Evolutionary conservation across 345 rosid species (phyloP).

Genomic region (Bruguiera sexangula): DNA sequence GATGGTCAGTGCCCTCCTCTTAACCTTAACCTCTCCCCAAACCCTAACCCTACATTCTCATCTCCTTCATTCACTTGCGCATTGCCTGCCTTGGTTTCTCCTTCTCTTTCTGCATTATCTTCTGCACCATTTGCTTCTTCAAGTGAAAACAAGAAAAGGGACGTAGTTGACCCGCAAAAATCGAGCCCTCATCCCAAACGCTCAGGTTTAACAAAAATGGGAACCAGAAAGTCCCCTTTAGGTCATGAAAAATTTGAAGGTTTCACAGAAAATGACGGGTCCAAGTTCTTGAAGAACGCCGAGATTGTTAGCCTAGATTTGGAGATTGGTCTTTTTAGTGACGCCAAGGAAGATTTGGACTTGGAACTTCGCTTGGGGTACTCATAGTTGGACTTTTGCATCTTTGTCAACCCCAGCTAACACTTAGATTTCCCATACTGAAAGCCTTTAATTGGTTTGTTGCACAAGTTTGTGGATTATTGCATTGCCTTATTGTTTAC

Average conservation of each 20-base stretch:
- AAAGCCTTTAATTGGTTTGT: background rate
- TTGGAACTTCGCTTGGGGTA: constrained; percentile 93
- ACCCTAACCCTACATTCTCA: constrained; percentile 64
- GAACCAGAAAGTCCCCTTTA: constrained; percentile 16
- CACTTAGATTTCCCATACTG: background rate
- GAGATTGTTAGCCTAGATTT: constrained; percentile 52
- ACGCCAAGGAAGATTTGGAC: constrained; percentile 63
- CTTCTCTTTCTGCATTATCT: constrained; percentile 44
- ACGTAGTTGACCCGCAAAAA: constrained; percentile 17
- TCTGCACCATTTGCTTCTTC: constrained; percentile 39
- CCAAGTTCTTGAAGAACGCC: constrained; percentile 35
- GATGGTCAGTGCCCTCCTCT: constrained; percentile 49
- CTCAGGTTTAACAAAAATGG: constrained; percentile 20
- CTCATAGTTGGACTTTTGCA: constrained; percentile 30
- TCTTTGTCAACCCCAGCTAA: background rate
- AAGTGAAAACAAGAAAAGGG: constrained; percentile 26
- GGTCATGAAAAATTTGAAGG: constrained; percentile 13
- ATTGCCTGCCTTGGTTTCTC: constrained; percentile 26
- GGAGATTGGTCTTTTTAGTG: constrained; percentile 56
- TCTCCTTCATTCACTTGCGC: constrained; percentile 30
- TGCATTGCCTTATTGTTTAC: background rate
- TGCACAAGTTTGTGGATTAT: constrained; percentile 3
- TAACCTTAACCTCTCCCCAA: constrained; percentile 39
- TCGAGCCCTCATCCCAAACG: constrained; percentile 27
- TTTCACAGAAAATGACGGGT: constrained; percentile 26